Evolutionary conservation across 257 asterid genomes (phyloP).

Genomic region (Penstemon barbatus): DNA sequence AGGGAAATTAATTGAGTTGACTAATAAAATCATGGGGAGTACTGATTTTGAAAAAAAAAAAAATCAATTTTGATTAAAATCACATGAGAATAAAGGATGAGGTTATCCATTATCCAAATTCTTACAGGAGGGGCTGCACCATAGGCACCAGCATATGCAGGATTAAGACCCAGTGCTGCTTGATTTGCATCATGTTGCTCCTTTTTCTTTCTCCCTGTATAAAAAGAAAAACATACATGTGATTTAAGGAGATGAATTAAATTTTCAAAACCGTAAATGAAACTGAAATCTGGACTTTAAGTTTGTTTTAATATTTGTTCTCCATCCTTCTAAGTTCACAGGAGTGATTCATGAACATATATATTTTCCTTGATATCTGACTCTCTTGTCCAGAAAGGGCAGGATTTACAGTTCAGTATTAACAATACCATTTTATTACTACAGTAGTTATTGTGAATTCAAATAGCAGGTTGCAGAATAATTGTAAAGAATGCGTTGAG

Average conservation of each 20-base stretch:
- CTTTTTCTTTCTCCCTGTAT: slow-evolving; percentile 86
- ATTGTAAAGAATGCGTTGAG: slow-evolving; percentile 1
- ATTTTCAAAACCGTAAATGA: background rate
- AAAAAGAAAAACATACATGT: slow-evolving; percentile 10
- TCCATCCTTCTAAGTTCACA: too few relatives aligned
- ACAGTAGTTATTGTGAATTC: too few relatives aligned
- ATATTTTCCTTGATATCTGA: too few relatives aligned
- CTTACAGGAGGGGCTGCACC: slow-evolving; percentile 94
- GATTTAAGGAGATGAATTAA: background rate
- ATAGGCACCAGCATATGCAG: slow-evolving; percentile 72
- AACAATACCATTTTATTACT: background rate
- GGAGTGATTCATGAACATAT: too few relatives aligned
- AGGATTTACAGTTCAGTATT: background rate
- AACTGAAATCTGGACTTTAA: background rate
- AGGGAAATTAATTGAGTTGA: too few relatives aligned
- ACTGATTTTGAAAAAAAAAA: too few relatives aligned
- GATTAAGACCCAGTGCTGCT: slow-evolving; percentile 61
- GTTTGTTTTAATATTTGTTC: background rate
- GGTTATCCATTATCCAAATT: slow-evolving; percentile 23
- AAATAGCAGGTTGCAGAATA: background rate
- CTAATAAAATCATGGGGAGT: too few relatives aligned
- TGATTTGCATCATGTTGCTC: slow-evolving; percentile 81
- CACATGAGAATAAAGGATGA: background rate
- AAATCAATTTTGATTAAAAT: too few relatives aligned
- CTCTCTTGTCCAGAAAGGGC: too few relatives aligned